Evolutionary conservation across 140 eudicot genomes (phyloP).

Genomic region (Anethum foeniculum): DNA sequence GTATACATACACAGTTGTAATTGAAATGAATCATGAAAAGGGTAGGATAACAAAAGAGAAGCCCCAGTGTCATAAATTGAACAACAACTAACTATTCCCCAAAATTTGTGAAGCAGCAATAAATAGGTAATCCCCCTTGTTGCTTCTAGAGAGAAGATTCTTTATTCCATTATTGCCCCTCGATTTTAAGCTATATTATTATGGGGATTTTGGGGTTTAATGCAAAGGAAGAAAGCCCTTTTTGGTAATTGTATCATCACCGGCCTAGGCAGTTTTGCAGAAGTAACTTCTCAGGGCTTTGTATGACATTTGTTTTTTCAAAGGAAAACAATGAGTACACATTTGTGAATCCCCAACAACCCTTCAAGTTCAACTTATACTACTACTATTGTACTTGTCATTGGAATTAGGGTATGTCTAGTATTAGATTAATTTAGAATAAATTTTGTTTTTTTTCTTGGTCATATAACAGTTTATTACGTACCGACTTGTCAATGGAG

Average conservation of each 20-base stretch:
- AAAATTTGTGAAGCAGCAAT: slow-evolving; percentile 3
- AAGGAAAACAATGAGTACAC: not conserved
- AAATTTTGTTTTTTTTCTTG: no score
- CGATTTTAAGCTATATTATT: not conserved
- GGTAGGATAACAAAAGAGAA: not conserved
- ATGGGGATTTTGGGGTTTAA: not conserved
- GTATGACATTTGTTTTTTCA: not conserved
- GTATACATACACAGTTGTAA: not conserved
- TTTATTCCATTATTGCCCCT: not conserved
- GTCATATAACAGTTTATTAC: no score
- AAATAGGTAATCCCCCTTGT: slow-evolving; percentile 11
- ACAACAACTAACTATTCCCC: not conserved
- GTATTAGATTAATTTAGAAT: no score
- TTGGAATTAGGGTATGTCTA: no score
- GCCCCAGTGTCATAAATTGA: slow-evolving; percentile 11
- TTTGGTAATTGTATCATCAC: not conserved
- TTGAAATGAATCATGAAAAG: not conserved
- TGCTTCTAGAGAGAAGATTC: not conserved
- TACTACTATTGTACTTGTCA: no score
- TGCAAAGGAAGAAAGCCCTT: not conserved
- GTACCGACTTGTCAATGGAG: no score
- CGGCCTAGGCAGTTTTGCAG: not conserved
- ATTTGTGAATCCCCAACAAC: no score
- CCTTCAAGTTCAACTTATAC: no score
- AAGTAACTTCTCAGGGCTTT: not conserved